Evolutionary conservation across 2,329 filamentous ascomycete genomes (phyloP).

Genomic region (Penicillium sp.): DNA sequence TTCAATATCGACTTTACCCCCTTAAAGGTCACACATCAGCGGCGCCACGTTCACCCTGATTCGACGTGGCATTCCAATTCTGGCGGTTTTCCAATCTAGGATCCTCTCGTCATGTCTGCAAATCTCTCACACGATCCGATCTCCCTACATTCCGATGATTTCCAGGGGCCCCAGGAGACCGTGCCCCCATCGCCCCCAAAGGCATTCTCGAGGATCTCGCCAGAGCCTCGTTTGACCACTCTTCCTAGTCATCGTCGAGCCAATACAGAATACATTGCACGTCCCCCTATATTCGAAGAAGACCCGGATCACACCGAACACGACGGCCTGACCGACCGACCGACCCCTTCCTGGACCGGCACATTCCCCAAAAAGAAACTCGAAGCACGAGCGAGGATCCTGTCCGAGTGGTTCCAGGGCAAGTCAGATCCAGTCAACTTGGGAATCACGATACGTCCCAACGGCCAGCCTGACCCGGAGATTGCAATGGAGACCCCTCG

Average conservation of each 20-base stretch:
- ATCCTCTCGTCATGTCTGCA: constrained; percentile 13
- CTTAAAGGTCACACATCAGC: constrained; percentile 12
- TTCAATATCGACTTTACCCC: constrained; percentile 4
- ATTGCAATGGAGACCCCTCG: constrained; percentile 14
- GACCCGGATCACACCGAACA: constrained; percentile 11
- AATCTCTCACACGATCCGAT: constrained; percentile 11
- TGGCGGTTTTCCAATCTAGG: constrained; percentile 5
- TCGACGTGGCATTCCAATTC: constrained; percentile 32
- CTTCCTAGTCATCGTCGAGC: constrained; percentile 29
- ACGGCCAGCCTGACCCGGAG: constrained; percentile 6
- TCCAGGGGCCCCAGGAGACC: constrained; percentile 17
- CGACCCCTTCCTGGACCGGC: constrained; percentile 18
- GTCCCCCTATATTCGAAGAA: constrained; percentile 26
- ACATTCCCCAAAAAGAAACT: constrained; percentile 29
- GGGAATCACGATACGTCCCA: constrained; percentile 31
- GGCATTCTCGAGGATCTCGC: constrained; percentile 11
- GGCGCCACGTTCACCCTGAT: constrained; percentile 15
- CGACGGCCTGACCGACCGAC: constrained; percentile 8
- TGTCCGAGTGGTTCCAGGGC: constrained; percentile 51
- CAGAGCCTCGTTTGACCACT: constrained; percentile 14
- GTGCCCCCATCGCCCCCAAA: constrained; percentile 18
- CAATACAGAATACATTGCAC: constrained; percentile 32
- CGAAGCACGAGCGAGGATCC: constrained; percentile 30
- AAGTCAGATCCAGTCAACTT: constrained; percentile 47
- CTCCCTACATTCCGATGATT: constrained; percentile 25